These are phyloP conservation scores for Cercospora zeina DNA, from an alignment of 2,329 filamentous ascomycete species.

Conservation along the genomic window DNA sequence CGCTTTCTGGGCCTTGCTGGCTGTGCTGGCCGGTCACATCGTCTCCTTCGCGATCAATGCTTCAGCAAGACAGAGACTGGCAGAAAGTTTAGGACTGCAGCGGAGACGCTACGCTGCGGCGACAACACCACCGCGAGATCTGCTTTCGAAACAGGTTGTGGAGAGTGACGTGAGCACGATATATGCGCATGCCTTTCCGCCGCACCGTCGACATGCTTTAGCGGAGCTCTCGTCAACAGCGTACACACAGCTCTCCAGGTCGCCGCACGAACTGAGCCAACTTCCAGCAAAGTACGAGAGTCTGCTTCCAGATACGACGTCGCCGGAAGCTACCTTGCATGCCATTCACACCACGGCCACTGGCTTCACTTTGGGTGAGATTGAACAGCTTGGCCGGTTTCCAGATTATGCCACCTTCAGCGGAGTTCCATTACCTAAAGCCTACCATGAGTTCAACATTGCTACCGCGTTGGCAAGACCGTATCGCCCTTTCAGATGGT, in stretches of 20 bases:
- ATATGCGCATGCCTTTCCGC: conserved; percentile 1
- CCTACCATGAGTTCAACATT: conserved; percentile 67
- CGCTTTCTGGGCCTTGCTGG: neutral
- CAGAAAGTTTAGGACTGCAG: neutral
- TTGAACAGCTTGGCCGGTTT: conserved; percentile 71
- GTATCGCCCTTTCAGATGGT: conserved; percentile 79
- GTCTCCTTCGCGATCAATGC: neutral
- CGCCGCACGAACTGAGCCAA: neutral
- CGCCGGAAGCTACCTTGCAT: conserved; percentile 28
- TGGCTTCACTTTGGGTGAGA: conserved; percentile 69
- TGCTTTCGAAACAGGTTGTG: neutral
- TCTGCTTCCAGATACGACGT: conserved; percentile 31
- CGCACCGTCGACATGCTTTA: neutral
- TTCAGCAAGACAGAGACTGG: neutral
- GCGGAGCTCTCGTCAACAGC: neutral
- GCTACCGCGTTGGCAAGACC: conserved; percentile 68
- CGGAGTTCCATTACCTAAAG: conserved; percentile 68
- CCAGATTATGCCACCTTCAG: conserved; percentile 75
- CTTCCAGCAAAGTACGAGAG: conserved; percentile 27
- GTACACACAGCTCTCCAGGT: neutral
- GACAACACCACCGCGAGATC: conserved; percentile 1
- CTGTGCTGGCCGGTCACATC: neutral
- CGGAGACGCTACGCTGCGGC: neutral
- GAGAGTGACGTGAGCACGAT: neutral
- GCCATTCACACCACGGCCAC: conserved; percentile 55